These are phyloP conservation scores for Alternaria ethzedia DNA, from an alignment of 2,329 filamentous ascomycete species.

Conservation along the genomic window DNA sequence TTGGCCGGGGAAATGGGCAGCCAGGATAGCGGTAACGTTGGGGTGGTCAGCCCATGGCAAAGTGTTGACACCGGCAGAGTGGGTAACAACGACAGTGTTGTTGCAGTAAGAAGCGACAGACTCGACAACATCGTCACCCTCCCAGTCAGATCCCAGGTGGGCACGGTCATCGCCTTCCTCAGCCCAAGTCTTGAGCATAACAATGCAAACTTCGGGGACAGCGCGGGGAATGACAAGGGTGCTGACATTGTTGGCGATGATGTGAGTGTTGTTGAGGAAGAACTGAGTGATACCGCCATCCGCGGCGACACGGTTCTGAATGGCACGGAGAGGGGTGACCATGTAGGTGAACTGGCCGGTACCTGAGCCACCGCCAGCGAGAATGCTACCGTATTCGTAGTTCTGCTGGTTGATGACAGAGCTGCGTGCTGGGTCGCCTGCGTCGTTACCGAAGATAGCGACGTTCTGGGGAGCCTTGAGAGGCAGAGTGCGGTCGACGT, in stretches of 20 bases:
- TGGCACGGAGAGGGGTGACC: conserved; percentile 51
- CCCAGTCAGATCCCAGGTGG: conserved; percentile 52
- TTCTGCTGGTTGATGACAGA: conserved; percentile 44
- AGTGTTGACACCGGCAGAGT: conserved; percentile 52
- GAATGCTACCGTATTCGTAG: conserved; percentile 52
- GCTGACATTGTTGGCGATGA: conserved; percentile 37
- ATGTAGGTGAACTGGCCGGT: conserved; percentile 51
- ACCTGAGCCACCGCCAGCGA: conserved; percentile 52
- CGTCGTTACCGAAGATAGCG: conserved; percentile 59
- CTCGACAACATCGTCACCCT: conserved; percentile 51
- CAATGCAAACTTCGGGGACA: conserved; percentile 58
- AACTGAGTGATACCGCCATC: conserved; percentile 53
- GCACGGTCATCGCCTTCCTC: conserved; percentile 54
- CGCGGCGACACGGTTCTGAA: conserved; percentile 40
- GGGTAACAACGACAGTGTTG: conserved; percentile 60
- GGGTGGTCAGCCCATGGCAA: conserved; percentile 51
- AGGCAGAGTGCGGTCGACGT: conserved; percentile 57
- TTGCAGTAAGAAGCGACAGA: conserved; percentile 54
- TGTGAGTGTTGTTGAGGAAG: conserved; percentile 53
- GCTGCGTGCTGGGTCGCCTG: conserved; percentile 55
- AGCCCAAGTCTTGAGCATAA: conserved; percentile 65
- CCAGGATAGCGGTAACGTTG: conserved; percentile 53
- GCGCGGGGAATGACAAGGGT: conserved; percentile 38
- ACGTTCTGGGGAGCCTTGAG: conserved; percentile 59
- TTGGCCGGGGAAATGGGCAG: conserved; percentile 52